Percentiles rank a stretch among this genome's conserved stretches.
phyloP scores from a whole-genome alignment of 345 rosid genomes.

The Eucalyptus pumila region DNA sequence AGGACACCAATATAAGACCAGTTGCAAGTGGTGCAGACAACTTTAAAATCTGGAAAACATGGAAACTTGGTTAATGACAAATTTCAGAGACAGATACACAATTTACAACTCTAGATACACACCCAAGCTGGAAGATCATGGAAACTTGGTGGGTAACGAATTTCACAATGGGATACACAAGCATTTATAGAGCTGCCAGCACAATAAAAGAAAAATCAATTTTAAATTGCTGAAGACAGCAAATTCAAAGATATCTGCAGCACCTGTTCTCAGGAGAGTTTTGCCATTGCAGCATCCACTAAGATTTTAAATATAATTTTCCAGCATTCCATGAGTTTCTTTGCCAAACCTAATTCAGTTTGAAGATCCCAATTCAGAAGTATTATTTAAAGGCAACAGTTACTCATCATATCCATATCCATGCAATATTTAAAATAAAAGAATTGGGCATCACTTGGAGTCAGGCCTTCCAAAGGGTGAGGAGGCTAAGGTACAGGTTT shows the following conservation, averaged over 20 bases:
- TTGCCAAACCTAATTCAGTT: not conserved
- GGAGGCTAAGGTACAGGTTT: not conserved
- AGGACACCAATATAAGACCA: constrained; percentile 90
- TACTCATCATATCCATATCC: not conserved
- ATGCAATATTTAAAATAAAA: not conserved
- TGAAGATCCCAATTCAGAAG: not conserved
- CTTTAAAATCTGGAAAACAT: constrained; percentile 51
- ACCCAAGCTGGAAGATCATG: not conserved
- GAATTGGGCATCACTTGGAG: not conserved
- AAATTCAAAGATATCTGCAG: not conserved
- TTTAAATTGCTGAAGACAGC: not conserved
- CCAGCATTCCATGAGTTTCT: not conserved
- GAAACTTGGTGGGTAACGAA: not conserved
- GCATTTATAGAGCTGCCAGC: not conserved
- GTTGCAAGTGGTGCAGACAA: constrained; percentile 96
- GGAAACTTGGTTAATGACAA: not conserved
- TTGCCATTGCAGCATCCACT: not conserved
- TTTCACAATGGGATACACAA: not conserved
- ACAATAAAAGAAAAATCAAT: not conserved
- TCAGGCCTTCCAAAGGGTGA: not conserved
- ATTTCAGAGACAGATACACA: not conserved
- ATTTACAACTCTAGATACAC: not conserved
- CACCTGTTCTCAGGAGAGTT: not conserved
- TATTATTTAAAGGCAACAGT: not conserved
- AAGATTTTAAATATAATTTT: not conserved